A percentile compares a stretch with the other conserved stretches of the same genome.
Evolutionary conservation across 257 asterid species (phyloP).

Genomic region (Prunella vulgaris): DNA sequence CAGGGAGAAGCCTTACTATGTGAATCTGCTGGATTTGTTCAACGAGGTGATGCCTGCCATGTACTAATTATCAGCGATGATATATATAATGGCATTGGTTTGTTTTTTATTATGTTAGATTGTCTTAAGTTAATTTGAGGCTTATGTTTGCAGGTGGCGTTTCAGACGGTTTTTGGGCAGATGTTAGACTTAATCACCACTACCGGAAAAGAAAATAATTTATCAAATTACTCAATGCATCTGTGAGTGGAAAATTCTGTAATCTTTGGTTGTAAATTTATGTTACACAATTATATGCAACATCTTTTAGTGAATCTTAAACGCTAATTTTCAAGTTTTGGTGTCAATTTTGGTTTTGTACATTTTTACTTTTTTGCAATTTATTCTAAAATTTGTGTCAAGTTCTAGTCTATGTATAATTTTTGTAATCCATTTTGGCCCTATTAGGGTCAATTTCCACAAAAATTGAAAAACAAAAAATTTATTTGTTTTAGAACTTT

Average conservation of each 20-base stretch:
- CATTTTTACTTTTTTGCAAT: too few species aligned
- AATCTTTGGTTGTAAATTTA: not conserved
- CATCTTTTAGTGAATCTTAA: too few species aligned
- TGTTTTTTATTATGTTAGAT: not conserved
- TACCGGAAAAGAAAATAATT: conserved; percentile 62
- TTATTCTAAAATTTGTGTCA: too few species aligned
- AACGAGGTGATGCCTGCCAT: conserved; percentile 66
- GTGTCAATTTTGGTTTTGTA: too few species aligned
- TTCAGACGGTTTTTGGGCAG: not conserved
- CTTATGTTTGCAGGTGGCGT: not conserved
- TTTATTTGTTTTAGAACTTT: too few species aligned
- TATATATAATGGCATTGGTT: not conserved
- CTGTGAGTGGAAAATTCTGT: conserved; percentile 46
- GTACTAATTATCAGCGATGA: too few species aligned
- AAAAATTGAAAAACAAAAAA: too few species aligned
- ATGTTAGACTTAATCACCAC: conserved; percentile 20
- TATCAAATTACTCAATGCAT: conserved; percentile 61
- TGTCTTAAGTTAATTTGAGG: not conserved
- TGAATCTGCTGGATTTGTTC: conserved; percentile 67
- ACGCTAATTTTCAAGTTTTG: too few species aligned
- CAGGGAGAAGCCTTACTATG: conserved; percentile 60
- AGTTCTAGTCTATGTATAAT: too few species aligned
- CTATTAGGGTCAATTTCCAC: too few species aligned
- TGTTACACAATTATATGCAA: too few species aligned
- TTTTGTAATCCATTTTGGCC: too few species aligned